Evolutionary conservation across 2,329 filamentous ascomycete species (phyloP), one percentile per base, ranked within the genome.

Genomic region (Elsinoe ampelina): DNA sequence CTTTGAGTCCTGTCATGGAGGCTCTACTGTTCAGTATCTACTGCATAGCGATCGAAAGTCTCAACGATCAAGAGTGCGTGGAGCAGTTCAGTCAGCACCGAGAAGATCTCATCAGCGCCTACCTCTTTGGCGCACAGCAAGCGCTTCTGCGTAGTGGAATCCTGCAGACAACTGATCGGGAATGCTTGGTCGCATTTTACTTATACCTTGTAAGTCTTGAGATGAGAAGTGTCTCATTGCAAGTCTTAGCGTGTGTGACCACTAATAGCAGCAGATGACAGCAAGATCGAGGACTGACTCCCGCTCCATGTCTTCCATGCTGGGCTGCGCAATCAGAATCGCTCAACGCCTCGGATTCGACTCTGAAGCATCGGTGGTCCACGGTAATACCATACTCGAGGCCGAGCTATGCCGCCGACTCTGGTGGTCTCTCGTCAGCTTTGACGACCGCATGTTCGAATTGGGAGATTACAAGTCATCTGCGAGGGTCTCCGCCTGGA

Each of bases 381-480:
- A 60, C 63, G 70, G 66, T 63, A 66, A 61, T 32, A 61, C 65
- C 70, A 3, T 78, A 73, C 30, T 86, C 56, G 85, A 89, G 63
- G 78, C 81, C 2, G 85, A 89, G 69, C 79, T 86, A 68, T 79
- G 85, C n/a, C 79, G 85, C 52, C 77, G 86, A 36, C 71, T 89
- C 1, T 89, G 85, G 85, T 89, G 85, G 85, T 80, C 82, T 30
- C 74, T 90, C 13, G 76, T 85, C 2, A 74, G 81, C 22, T 85
- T 87, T 61, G 86, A 90, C 67, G 76, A 79, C 59, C 82, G 86
- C 19, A 79, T 87, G 35, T 79, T 82, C 57, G 85, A 89, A 66
- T 78, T 88, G 68, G 78, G 81, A 2, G 79, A 80, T 51, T 80
- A 64, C 58, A 73, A 69, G 59, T 63, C 63, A 7, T 58, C 67